phyloP scores from a whole-genome alignment of 2,329 filamentous ascomycete genomes.

The Exophiala calicioides region DNA sequence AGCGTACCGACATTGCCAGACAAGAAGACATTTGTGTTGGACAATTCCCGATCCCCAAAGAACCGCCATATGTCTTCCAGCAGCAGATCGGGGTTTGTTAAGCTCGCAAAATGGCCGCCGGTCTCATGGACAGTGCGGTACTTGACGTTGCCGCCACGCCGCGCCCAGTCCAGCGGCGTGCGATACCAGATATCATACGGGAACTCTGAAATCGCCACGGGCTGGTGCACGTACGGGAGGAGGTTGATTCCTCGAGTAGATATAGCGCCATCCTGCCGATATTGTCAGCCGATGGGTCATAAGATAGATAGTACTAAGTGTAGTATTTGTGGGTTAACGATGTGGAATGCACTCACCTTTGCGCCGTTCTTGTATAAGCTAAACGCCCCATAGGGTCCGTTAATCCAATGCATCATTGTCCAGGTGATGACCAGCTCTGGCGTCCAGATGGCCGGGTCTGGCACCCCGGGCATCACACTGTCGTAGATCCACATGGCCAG shows the following conservation, averaged over 20 bases:
- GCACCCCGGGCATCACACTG: conserved; percentile 26
- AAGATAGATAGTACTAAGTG: neutral
- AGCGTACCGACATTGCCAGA: too few species aligned
- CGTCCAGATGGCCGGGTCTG: conserved; percentile 30
- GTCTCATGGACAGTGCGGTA: conserved; percentile 31
- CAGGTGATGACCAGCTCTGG: conserved; percentile 32
- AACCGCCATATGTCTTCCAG: conserved; percentile 49
- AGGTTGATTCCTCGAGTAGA: conserved; percentile 2
- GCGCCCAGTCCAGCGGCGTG: conserved; percentile 15
- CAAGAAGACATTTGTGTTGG: too few species aligned
- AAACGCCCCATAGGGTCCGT: conserved; percentile 26
- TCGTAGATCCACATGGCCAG: conserved; percentile 36
- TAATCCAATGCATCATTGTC: conserved; percentile 36
- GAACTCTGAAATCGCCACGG: conserved; percentile 19
- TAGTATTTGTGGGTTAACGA: too few species aligned
- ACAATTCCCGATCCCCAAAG: conserved; percentile 37
- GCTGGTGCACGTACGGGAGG: conserved; percentile 14
- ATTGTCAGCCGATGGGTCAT: neutral
- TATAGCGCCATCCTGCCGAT: conserved; percentile 12
- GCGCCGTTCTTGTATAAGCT: conserved; percentile 28
- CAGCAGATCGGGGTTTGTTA: conserved; percentile 52
- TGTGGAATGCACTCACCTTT: conserved; percentile 9
- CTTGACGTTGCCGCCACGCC: conserved; percentile 12
- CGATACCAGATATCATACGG: conserved; percentile 18
- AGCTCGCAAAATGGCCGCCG: conserved; percentile 55